Conservation (phyloP, 495 filamentous ascomycete genomes). For the Hypoxylon trugodes region DNA sequence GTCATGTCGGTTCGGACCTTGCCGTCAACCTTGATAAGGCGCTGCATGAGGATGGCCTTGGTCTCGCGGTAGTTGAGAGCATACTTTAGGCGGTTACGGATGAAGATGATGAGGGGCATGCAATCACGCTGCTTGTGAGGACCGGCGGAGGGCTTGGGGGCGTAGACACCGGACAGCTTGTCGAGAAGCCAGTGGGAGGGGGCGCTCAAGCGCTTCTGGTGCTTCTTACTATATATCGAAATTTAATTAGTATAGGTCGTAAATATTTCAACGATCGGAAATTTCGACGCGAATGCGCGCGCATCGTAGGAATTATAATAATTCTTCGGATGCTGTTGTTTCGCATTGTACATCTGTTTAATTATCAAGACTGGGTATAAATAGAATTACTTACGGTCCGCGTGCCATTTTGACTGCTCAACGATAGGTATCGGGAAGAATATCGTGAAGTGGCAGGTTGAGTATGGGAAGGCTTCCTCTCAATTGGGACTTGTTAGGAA, state of each 20-base stretch:
- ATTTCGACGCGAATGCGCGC: conserved; percentile 6
- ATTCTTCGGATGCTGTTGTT: not conserved
- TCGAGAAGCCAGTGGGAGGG: conserved; percentile 99
- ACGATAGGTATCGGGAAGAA: conserved; percentile 25
- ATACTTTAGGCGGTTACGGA: conserved; percentile 99
- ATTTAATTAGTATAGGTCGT: conserved; percentile 14
- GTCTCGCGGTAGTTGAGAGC: conserved; percentile 97
- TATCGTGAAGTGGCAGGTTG: conserved; percentile 36
- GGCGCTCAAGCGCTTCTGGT: conserved; percentile 98
- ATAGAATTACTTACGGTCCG: conserved; percentile 56
- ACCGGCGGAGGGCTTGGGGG: conserved; percentile 93
- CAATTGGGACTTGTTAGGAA: conserved; percentile 21
- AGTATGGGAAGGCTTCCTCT: conserved; percentile 33
- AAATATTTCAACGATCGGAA: not conserved
- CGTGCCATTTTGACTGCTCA: conserved; percentile 55
- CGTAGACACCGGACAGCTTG: conserved; percentile 98
- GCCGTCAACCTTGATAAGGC: conserved; percentile 98
- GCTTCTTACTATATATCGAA: conserved; percentile 81
- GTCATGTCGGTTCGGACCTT: conserved; percentile 99
- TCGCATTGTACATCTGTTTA: not conserved
- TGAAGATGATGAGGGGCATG: conserved; percentile 98
- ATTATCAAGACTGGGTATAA: not conserved
- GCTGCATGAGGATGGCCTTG: conserved; percentile 99
- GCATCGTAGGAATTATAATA: not conserved
- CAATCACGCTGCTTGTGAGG: conserved; percentile 99